Evolutionary conservation across 2,329 filamentous ascomycete genomes (phyloP), one percentile per base, ranked within the genome.

Genomic region (Aspergillus aculeatinus): DNA sequence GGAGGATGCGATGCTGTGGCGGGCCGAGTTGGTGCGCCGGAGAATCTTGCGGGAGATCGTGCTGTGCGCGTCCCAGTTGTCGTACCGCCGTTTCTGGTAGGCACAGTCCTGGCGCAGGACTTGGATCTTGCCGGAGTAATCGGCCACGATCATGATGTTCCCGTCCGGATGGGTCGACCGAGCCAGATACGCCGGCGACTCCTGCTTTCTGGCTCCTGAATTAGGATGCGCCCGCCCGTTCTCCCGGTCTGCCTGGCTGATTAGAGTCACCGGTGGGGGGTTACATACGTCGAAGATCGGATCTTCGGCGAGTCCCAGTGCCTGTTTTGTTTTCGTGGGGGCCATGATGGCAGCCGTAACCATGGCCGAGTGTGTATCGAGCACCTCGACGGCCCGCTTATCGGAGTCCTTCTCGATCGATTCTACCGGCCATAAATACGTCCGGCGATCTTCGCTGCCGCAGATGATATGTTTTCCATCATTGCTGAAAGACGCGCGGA

Each of bases 201-300:
- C 89, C 60, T 89, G 86, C 0, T 77, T 80, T 59, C 70, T 77
- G 23, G 72, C 60, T 47, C 69, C 74, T 7, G 73, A 71, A 27
- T 63, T 67, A 33, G 68, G 68, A n/a, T 63, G 60, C 21, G 59
- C 53, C 9, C 29, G 53, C 7, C 51, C 63, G 39, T 59, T 63
- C 27, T 67, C 62, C 51, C 63, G 61, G 77, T 75, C 16, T 78
- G 77, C 63, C 78, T 80, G 84, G 65, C 89, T 92, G 62, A 93
- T 82, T 19, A 98, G 81, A 6, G 87, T 93, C 16, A 98, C 87
- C 0, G 94, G 92, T 0, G 94, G 95, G 5, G 95, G 95, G 68
- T 98, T 98, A 81, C 95, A 98, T 1, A 98, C 82, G 68, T 97
- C 93, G 74, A 92, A 99, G n/a, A 99, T 85, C 1, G 95, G 93